These are phyloP conservation scores for Eucalyptus regnans DNA, from an alignment of 345 rosid species.

Conservation along the genomic window DNA sequence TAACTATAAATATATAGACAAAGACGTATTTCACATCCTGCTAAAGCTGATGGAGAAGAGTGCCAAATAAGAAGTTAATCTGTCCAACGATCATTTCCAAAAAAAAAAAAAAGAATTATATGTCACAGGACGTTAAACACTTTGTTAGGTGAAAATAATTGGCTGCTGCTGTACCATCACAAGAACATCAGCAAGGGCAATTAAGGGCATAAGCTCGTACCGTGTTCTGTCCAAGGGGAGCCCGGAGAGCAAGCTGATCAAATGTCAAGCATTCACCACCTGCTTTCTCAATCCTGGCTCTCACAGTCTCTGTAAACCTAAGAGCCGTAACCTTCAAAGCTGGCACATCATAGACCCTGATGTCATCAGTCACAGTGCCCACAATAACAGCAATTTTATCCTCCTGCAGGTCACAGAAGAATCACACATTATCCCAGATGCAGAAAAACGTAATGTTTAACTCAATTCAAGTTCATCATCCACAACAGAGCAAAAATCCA, in stretches of 20 bases:
- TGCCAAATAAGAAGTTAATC: not conserved
- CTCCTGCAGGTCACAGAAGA: slow-evolving; percentile 24
- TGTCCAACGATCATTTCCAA: not conserved
- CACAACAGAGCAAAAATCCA: not conserved
- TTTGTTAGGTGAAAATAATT: not conserved
- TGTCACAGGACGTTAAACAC: not conserved
- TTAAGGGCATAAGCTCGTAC: slow-evolving; percentile 13
- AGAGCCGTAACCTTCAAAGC: slow-evolving; percentile 74
- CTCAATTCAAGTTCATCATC: not conserved
- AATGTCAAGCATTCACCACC: slow-evolving; percentile 98
- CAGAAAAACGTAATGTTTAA: too few species aligned
- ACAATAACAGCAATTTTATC: slow-evolving; percentile 77
- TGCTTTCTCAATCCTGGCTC: slow-evolving; percentile 94
- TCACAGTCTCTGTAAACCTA: slow-evolving; percentile 84
- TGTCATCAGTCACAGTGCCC: slow-evolving; percentile 85
- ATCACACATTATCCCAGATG: not conserved
- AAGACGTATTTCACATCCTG: not conserved
- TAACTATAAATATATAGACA: not conserved
- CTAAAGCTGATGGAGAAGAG: not conserved
- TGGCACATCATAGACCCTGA: slow-evolving; percentile 79
- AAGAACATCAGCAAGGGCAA: not conserved
- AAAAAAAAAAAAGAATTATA: not conserved
- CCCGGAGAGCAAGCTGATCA: slow-evolving; percentile 88
- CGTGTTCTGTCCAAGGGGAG: slow-evolving; percentile 97
- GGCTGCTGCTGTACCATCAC: not conserved